These are phyloP conservation scores for Blastobotrys peoriensis DNA, from an alignment of 805 yeast genomes.

Conservation along the genomic window DNA sequence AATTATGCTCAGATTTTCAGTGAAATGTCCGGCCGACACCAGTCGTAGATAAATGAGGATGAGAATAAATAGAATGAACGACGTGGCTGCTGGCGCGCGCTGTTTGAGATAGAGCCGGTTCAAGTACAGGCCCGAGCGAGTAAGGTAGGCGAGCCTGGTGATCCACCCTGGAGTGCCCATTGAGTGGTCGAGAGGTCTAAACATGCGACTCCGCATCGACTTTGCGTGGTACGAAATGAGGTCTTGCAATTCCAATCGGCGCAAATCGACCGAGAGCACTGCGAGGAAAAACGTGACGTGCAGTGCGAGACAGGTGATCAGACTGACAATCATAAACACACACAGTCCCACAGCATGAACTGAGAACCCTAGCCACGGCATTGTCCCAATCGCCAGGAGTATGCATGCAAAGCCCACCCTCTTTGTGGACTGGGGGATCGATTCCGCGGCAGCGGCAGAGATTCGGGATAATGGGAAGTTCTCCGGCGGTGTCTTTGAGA, in stretches of 20 bases:
- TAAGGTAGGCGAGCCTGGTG: neutral
- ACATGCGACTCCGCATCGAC: neutral
- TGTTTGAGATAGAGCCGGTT: slow-evolving; percentile 2
- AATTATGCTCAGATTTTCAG: neutral
- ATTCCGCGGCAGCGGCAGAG: slow-evolving; percentile 32
- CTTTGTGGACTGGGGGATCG: slow-evolving; percentile 36
- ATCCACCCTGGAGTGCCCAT: neutral
- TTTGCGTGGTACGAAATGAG: slow-evolving; percentile 26
- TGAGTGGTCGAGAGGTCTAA: neutral
- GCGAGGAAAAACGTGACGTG: slow-evolving; percentile 62
- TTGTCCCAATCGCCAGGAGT: slow-evolving; percentile 22
- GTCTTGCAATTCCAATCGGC: slow-evolving; percentile 57
- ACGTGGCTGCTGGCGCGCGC: neutral
- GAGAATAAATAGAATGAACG: neutral
- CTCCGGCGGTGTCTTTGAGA: slow-evolving; percentile 39
- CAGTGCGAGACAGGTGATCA: slow-evolving; percentile 54
- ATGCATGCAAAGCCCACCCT: slow-evolving; percentile 29
- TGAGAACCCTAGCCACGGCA: slow-evolving; percentile 7
- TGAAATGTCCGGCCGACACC: neutral
- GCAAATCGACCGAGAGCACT: slow-evolving; percentile 59
- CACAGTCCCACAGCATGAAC: slow-evolving; percentile 37
- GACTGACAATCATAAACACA: slow-evolving; percentile 40
- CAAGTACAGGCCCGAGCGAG: slow-evolving; percentile 1
- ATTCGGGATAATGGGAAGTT: slow-evolving; percentile 36
- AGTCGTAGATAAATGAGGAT: slow-evolving; percentile 2